Base-by-base conservation (phyloP, 1,139 yeast genomes). In the Williopsis jadinii region DNA sequence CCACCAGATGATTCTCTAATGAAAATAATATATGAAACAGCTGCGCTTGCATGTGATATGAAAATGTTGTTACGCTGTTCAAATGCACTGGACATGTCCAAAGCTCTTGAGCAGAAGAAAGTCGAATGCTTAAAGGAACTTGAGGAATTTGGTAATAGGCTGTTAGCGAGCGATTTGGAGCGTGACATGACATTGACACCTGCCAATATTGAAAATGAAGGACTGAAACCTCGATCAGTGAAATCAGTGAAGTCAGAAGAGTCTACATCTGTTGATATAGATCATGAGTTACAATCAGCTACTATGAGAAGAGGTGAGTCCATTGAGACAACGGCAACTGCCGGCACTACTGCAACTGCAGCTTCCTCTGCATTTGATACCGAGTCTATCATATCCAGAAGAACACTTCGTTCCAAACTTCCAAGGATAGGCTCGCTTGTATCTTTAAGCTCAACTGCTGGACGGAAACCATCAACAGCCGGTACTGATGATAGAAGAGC, bases 61-160 rank as follows among this genome's bases (percentile, higher is more conserved):
- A 77, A 81, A 50, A 59, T 83, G 45, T 69, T 82, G 71, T 59
- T 81, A 37, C 67, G 88, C 44, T 74, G 84, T 2, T 63, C 73
- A 45, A 80, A 80, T 54, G 80, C 75, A n/a, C 61, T 77, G 38
- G 78, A 75, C 42, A 71, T 80, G 73, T 68, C 77, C 8, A 63
- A 63, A 34, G 62, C 67, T 10, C 62, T 77, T 41, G 60, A 58
- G 11, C 55, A 60, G 32, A 67, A 71, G 37, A 67, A 63, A 42
- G 50, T 48, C 8, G 70, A 66, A 3, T 19, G 52, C 14, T 27
- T 49, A 30, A 39, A 35, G 14, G 58, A 52, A 27, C 34, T 54
- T 35, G 45, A 47, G 19, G 9, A 24, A 15, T 37, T 36, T 33
- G 48, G 42, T 31, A 35, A 31, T 11, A 30, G 40, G 32, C 4